A percentile compares a stretch with the other conserved stretches of the same genome.
Conservation (phyloP, 176 grass and related monocot genomes). For the Cocos nucifera region DNA sequence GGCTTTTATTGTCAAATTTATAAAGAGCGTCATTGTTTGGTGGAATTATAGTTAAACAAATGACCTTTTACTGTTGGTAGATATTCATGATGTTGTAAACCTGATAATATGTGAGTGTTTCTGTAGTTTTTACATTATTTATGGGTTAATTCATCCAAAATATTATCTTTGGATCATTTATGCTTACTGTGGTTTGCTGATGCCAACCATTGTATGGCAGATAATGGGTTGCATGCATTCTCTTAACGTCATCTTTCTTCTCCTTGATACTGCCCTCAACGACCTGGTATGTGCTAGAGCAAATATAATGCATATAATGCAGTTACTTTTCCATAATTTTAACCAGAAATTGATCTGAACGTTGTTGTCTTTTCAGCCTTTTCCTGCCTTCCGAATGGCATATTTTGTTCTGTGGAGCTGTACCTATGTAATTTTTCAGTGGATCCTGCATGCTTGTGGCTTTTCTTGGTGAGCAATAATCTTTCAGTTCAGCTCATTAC, state of each 20-base stretch:
- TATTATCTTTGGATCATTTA: too few relatives aligned
- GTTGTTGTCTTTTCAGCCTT: slow-evolving; percentile 46
- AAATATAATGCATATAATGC: too few relatives aligned
- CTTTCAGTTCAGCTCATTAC: slow-evolving; percentile 8
- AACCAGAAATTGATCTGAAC: background rate
- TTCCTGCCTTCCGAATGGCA: slow-evolving; percentile 75
- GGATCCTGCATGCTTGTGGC: slow-evolving; percentile 56
- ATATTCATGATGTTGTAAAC: too few relatives aligned
- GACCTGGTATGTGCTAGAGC: slow-evolving; percentile 44
- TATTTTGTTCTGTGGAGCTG: slow-evolving; percentile 91
- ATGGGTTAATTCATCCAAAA: too few relatives aligned
- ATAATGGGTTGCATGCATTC: slow-evolving; percentile 72
- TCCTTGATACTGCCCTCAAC: slow-evolving; percentile 71
- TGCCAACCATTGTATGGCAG: slow-evolving; percentile 23
- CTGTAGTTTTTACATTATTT: too few relatives aligned
- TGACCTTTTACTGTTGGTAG: too few relatives aligned
- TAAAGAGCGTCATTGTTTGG: too few relatives aligned
- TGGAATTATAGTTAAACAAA: too few relatives aligned
- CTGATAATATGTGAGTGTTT: too few relatives aligned
- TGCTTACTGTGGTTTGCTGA: background rate
- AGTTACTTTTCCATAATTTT: too few relatives aligned
- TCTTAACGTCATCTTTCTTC: slow-evolving; percentile 63
- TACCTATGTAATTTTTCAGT: slow-evolving; percentile 76
- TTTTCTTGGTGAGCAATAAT: slow-evolving; percentile 50
- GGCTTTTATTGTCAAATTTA: too few relatives aligned